Conservation (phyloP, 768 basidiomycete species). For the Tulasnella sp. region DNA sequence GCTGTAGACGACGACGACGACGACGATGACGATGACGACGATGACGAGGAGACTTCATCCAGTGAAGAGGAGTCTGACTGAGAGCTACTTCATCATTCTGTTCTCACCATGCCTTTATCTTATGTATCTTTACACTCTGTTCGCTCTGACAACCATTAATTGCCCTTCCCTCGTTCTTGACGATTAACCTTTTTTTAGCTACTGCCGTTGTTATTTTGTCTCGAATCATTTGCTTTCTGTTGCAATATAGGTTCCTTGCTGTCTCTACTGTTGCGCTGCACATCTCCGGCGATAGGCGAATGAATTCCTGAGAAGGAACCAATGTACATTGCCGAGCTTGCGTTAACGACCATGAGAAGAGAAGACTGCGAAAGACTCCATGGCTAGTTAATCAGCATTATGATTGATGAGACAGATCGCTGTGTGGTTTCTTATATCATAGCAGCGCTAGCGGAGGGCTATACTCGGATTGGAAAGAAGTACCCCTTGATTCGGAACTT, state of each 20-base stretch:
- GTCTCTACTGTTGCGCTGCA: not conserved
- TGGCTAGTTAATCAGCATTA: no score
- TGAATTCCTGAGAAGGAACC: no score
- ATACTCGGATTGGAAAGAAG: no score
- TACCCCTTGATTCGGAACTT: no score
- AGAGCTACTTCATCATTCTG: not conserved
- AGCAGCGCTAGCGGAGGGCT: no score
- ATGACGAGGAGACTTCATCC: not conserved
- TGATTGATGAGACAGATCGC: no score
- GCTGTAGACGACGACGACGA: not conserved
- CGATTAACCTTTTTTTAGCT: not conserved
- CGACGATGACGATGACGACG: constrained; percentile 10
- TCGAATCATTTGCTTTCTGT: not conserved
- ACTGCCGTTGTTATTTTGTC: not conserved
- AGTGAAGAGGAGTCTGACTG: constrained; percentile 14
- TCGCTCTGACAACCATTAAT: not conserved
- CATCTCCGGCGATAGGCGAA: no score
- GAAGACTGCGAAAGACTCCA: no score
- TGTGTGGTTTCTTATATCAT: no score
- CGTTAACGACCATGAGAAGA: no score
- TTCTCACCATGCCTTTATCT: not conserved
- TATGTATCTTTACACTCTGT: not conserved
- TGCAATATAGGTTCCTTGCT: not conserved
- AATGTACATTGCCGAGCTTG: no score
- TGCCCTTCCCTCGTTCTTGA: not conserved